phyloP scores from a whole-genome alignment of 805 yeast species.

The Vanderwaltozyma tropicalis region DNA sequence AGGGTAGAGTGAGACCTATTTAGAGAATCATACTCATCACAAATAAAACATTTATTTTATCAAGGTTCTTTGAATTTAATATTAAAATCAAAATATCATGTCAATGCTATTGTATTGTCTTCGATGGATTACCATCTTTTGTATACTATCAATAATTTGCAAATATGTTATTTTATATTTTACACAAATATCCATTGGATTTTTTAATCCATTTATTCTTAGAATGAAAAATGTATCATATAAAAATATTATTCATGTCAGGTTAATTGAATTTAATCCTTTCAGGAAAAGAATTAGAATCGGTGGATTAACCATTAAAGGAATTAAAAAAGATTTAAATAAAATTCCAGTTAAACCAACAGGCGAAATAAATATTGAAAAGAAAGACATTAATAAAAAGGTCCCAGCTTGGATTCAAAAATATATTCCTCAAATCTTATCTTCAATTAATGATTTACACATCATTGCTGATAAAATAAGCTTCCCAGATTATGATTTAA shows the following conservation, averaged over 20 bases:
- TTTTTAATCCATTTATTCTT: constrained; percentile 16
- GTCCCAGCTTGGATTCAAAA: not conserved
- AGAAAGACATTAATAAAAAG: not conserved
- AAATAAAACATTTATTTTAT: too few species aligned
- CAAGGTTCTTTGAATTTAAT: too few species aligned
- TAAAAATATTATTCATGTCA: constrained; percentile 7
- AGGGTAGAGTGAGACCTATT: too few species aligned
- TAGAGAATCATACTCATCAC: too few species aligned
- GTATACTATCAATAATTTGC: not conserved
- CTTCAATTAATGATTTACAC: not conserved
- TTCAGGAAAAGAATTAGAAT: constrained; percentile 12
- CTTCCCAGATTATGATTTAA: not conserved
- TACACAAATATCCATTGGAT: constrained; percentile 10
- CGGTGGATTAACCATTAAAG: constrained; percentile 2
- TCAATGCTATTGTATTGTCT: too few species aligned
- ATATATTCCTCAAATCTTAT: not conserved
- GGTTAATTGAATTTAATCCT: constrained; percentile 12
- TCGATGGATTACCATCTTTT: not conserved
- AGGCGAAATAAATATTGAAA: not conserved
- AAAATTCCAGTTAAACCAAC: not conserved
- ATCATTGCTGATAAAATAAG: constrained; percentile 1
- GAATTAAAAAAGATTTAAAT: not conserved
- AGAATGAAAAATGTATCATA: constrained; percentile 8
- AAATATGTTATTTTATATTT: constrained; percentile 1
- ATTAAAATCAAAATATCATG: not conserved